These are phyloP conservation scores for Cercospora sp. DNA, from an alignment of 2,329 filamentous ascomycete genomes.

Conservation along the genomic window DNA sequence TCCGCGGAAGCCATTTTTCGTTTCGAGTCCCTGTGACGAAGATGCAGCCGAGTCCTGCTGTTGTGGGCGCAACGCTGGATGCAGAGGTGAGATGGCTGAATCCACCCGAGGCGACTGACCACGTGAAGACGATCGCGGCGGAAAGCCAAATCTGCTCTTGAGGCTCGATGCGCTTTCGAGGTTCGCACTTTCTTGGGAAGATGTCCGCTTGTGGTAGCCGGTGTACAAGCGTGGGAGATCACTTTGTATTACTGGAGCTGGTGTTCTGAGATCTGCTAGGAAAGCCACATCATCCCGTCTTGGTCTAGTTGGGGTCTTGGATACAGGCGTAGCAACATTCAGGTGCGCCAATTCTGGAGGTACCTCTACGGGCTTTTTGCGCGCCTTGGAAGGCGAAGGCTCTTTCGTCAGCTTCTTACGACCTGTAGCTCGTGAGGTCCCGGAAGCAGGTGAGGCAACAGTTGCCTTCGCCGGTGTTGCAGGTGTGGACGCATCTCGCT, in stretches of 20 bases:
- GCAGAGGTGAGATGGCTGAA: slow-evolving; percentile 36
- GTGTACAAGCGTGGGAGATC: slow-evolving; percentile 53
- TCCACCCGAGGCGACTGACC: slow-evolving; percentile 37
- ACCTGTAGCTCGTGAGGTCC: slow-evolving; percentile 1
- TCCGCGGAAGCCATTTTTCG: slow-evolving; percentile 10
- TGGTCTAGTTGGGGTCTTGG: slow-evolving; percentile 43
- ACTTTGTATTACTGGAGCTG: slow-evolving; percentile 58
- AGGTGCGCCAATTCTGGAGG: slow-evolving; percentile 53
- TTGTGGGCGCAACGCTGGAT: slow-evolving; percentile 26
- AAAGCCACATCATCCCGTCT: slow-evolving; percentile 50
- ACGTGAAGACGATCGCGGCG: slow-evolving; percentile 37
- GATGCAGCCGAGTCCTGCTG: slow-evolving; percentile 25
- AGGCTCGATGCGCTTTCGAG: slow-evolving; percentile 39
- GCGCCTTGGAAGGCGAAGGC: slow-evolving; percentile 4
- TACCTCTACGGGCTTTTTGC: slow-evolving; percentile 20
- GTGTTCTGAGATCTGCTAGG: slow-evolving; percentile 46
- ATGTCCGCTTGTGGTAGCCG: slow-evolving; percentile 52
- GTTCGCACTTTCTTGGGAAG: slow-evolving; percentile 49
- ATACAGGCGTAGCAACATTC: slow-evolving; percentile 59
- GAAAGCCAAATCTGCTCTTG: slow-evolving; percentile 42
- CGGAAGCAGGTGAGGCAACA: neutral
- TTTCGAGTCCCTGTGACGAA: slow-evolving; percentile 7
- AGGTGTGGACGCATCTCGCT: neutral
- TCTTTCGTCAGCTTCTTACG: slow-evolving; percentile 22
- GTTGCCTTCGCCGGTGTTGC: neutral